Conservation (phyloP, 1,284 basidiomycete species). For the Butyriboletus appendiculatus region DNA sequence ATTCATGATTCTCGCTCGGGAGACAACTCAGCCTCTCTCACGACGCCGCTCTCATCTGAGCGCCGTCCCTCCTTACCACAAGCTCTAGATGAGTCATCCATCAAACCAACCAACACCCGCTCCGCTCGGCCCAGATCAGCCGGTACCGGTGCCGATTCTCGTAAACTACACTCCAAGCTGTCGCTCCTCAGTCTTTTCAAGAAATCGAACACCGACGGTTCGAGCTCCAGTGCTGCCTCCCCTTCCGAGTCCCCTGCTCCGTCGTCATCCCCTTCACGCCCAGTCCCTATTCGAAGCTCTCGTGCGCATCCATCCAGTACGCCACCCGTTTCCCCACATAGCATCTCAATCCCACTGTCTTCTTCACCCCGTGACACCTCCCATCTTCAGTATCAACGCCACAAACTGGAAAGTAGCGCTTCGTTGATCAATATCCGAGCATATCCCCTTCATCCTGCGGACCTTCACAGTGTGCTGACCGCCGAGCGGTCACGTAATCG, state of each 20-base stretch:
- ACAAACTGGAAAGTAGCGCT: slow-evolving; percentile 28
- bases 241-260: slow-evolving; percentile 27
- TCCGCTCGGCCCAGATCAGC: slow-evolving; percentile 48
- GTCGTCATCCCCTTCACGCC: slow-evolving; percentile 22
- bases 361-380: slow-evolving; percentile 31
- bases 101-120: slow-evolving; percentile 22
- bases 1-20: slow-evolving; percentile 7
- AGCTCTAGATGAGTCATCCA: slow-evolving; percentile 34
- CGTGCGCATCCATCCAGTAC: slow-evolving; percentile 10
- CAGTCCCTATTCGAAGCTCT: slow-evolving; percentile 23
- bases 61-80: slow-evolving; percentile 42
- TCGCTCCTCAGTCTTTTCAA: slow-evolving; percentile 49
- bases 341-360: slow-evolving; percentile 23
- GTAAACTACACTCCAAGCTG: slow-evolving; percentile 41
- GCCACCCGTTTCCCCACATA: slow-evolving; percentile 32
- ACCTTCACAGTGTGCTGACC: slow-evolving; percentile 35
- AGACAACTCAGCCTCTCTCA: slow-evolving; percentile 2
- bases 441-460: slow-evolving; percentile 35
- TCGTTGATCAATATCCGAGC: slow-evolving; percentile 29
- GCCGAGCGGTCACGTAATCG: slow-evolving; percentile 33
- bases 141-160: slow-evolving; percentile 46
- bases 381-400: slow-evolving; percentile 21
- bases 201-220: slow-evolving; percentile 40
- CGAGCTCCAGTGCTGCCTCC: slow-evolving; percentile 35
- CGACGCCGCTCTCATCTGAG: slow-evolving; percentile 14